These are phyloP conservation scores for Spinellus fusiger DNA, from an alignment of 192 early-diverging fungal species.

Conservation along the genomic window DNA sequence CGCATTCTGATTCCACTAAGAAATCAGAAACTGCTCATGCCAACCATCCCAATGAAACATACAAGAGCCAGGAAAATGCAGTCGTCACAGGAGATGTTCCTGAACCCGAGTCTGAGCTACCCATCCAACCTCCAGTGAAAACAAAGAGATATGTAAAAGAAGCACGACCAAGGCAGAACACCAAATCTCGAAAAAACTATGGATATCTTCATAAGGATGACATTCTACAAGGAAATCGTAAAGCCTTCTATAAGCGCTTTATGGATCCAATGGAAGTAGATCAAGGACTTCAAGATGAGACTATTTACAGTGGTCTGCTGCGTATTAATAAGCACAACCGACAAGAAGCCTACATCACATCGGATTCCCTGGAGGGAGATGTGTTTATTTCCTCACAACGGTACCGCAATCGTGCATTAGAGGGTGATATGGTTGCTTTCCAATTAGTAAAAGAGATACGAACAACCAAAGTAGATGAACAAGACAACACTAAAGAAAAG, in stretches of 20 bases:
- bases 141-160: too few species aligned
- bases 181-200: neutral
- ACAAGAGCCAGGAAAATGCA: too few species aligned
- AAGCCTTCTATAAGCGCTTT: neutral
- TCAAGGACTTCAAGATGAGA: conserved; percentile 22
- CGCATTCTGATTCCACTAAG: too few species aligned
- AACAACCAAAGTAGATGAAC: conserved; percentile 34
- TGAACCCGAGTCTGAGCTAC: too few species aligned
- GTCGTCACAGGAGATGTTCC: too few species aligned
- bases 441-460: conserved; percentile 43
- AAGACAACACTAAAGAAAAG: conserved; percentile 31
- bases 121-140: too few species aligned
- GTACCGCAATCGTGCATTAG: conserved; percentile 71
- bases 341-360: conserved; percentile 76
- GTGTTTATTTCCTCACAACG: conserved; percentile 61
- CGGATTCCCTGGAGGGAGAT: conserved; percentile 59
- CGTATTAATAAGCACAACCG: conserved; percentile 79
- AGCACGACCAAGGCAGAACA: neutral
- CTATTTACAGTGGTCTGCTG: conserved; percentile 63
- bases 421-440: conserved; percentile 74
- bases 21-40: too few species aligned
- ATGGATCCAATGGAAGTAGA: neutral
- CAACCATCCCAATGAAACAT: too few species aligned
- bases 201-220: conserved; percentile 14
- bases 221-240: neutral